Percentiles rank a stretch among this genome's conserved stretches.
Evolutionary conservation across 1,284 basidiomycete genomes (phyloP).

Genomic region (Farysia itapuensis): DNA sequence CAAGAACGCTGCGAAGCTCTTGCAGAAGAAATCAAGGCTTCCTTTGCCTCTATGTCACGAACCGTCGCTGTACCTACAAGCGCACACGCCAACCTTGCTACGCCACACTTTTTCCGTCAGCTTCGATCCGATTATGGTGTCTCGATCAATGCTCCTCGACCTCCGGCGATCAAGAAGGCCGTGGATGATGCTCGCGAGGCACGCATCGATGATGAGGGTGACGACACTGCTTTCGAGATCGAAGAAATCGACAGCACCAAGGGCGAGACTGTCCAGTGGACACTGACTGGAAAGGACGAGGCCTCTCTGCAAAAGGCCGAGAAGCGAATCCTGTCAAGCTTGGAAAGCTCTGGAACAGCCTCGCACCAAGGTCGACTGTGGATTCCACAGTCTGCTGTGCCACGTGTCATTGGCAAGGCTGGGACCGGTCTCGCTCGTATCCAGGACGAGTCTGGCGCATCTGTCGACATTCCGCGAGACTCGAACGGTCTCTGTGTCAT

Average conservation of each 20-base stretch:
- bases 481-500: slow-evolving; percentile 44
- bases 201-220: slow-evolving; percentile 35
- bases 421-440: slow-evolving; percentile 42
- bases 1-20: slow-evolving; percentile 35
- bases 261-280: slow-evolving; percentile 40
- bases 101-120: slow-evolving; percentile 44
- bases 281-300: slow-evolving; percentile 41
- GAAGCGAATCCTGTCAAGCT: slow-evolving; percentile 19
- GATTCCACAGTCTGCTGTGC: slow-evolving; percentile 33
- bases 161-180: slow-evolving; percentile 3
- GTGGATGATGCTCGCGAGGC: slow-evolving; percentile 1
- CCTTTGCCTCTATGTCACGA: slow-evolving; percentile 34
- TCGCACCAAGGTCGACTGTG: slow-evolving; percentile 43
- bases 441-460: slow-evolving; percentile 42
- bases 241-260: slow-evolving; percentile 18
- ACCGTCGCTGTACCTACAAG: slow-evolving; percentile 32
- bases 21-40: slow-evolving; percentile 40
- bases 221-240: slow-evolving; percentile 32
- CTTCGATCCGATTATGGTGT: slow-evolving; percentile 46
- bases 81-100: slow-evolving; percentile 35
- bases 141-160: slow-evolving; percentile 42
- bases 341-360: slow-evolving; percentile 23
- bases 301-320: slow-evolving; percentile 39
- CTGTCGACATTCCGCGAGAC: slow-evolving; percentile 50
- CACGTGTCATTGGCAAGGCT: slow-evolving; percentile 43